A percentile compares a stretch with the other conserved stretches of the same genome.
These are phyloP conservation scores for Trypanosoma grayi DNA, from an alignment of 208 protist genomes.

Conservation along the genomic window DNA sequence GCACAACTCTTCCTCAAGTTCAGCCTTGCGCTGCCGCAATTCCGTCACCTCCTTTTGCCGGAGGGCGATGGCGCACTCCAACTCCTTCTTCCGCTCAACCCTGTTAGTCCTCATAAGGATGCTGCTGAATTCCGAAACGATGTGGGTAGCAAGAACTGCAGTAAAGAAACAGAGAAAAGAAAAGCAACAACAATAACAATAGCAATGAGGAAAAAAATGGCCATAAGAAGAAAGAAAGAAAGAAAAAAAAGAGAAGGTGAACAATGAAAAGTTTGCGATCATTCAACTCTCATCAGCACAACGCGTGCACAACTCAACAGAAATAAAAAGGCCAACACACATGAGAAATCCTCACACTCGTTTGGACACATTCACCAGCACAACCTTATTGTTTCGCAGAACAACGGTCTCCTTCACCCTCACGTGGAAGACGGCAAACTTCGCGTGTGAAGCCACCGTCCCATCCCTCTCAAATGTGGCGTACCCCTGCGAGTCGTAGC, in stretches of 20 bases:
- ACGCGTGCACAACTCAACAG: neutral
- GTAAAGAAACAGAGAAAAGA: neutral
- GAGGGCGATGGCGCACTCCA: constrained; percentile 57
- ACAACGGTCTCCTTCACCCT: constrained; percentile 71
- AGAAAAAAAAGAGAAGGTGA: neutral
- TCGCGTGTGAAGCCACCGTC: constrained; percentile 43
- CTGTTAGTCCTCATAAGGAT: constrained; percentile 45
- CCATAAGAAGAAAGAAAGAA: constrained; percentile 22
- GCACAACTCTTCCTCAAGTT: constrained; percentile 49
- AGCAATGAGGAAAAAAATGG: constrained; percentile 7
- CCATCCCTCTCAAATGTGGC: constrained; percentile 79
- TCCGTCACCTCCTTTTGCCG: constrained; percentile 61
- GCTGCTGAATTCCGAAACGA: constrained; percentile 1
- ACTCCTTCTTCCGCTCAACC: constrained; percentile 56
- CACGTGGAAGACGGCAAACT: constrained; percentile 36
- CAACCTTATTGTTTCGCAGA: constrained; percentile 48
- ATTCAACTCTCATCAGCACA: too few species aligned
- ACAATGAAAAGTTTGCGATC: too few species aligned
- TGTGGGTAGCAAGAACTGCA: too few species aligned
- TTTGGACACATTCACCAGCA: constrained; percentile 56
- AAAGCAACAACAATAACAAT: neutral
- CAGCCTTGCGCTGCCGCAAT: constrained; percentile 47
- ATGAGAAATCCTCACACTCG: constrained; percentile 12
- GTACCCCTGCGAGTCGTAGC: constrained; percentile 74
- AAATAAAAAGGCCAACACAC: constrained; percentile 6